Conservation (phyloP, 345 rosid genomes). For the Populus nigra region DNA sequence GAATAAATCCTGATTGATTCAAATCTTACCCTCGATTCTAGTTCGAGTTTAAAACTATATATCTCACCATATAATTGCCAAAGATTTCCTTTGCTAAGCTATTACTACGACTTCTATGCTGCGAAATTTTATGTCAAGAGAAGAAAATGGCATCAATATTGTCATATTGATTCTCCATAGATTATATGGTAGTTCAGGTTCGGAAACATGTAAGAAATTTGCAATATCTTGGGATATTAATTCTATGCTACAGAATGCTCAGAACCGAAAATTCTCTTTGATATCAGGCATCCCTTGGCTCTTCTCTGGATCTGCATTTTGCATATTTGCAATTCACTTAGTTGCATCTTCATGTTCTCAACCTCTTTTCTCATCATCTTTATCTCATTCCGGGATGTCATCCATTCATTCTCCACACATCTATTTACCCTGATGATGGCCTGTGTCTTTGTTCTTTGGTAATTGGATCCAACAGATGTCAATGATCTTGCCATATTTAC, state of each 20-base stretch:
- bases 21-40: too few species aligned
- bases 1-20: too few species aligned
- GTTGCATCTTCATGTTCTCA: slow-evolving; percentile 46
- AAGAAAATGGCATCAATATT: too few species aligned
- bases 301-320: slow-evolving; percentile 45
- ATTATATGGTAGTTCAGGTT: too few species aligned
- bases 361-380: slow-evolving; percentile 51
- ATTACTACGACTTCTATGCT: too few species aligned
- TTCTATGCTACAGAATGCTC: neutral
- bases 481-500: slow-evolving; percentile 37
- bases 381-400: slow-evolving; percentile 34
- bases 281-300: slow-evolving; percentile 23
- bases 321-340: slow-evolving; percentile 46
- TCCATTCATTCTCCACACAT: slow-evolving; percentile 19
- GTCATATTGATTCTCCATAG: too few species aligned
- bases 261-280: neutral
- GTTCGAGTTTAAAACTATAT: too few species aligned
- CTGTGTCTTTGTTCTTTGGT: slow-evolving; percentile 32
- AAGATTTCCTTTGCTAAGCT: too few species aligned
- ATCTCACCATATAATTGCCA: too few species aligned
- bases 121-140: too few species aligned
- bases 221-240: too few species aligned
- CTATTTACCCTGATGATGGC: slow-evolving; percentile 23
- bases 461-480: slow-evolving; percentile 26
- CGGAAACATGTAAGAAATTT: too few species aligned